phyloP scores from a whole-genome alignment of 208 protist species.

The Trypanosoma brucei region DNA sequence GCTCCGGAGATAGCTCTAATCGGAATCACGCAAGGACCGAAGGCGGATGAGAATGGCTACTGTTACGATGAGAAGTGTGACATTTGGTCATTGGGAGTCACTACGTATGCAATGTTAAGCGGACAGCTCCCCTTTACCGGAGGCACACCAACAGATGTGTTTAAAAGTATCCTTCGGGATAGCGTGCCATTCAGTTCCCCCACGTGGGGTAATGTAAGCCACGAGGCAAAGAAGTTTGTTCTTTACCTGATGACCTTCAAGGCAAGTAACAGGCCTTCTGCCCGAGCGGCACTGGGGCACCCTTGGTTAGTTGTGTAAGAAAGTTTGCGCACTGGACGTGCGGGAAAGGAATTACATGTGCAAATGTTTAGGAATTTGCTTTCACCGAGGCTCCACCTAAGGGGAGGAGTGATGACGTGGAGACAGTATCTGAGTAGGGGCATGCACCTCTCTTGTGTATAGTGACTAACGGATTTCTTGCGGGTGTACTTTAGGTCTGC shows the following conservation, averaged over 20 bases:
- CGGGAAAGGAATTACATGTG: too few species aligned
- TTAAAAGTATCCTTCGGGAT: conserved; percentile 48
- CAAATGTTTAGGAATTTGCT: too few species aligned
- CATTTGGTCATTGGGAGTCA: conserved; percentile 86
- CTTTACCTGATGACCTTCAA: conserved; percentile 47
- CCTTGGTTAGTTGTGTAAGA: conserved; percentile 41
- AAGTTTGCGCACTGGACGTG: not conserved
- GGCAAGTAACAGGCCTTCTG: conserved; percentile 50
- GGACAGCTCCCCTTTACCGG: conserved; percentile 81
- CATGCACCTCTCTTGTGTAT: too few species aligned
- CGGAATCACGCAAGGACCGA: conserved; percentile 30
- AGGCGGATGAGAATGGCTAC: conserved; percentile 9
- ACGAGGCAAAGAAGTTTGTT: conserved; percentile 51
- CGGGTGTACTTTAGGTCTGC: too few species aligned
- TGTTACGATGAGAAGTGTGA: conserved; percentile 89
- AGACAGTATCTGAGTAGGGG: too few species aligned
- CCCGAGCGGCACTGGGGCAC: conserved; percentile 54
- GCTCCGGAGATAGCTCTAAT: conserved; percentile 82
- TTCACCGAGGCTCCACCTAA: too few species aligned
- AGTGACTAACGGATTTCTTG: too few species aligned
- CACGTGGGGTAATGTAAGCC: conserved; percentile 26
- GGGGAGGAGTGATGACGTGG: too few species aligned
- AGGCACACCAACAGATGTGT: conserved; percentile 50
- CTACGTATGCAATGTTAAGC: conserved; percentile 77
- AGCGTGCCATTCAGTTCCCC: conserved; percentile 67